Base-by-base conservation (phyloP, 208 protist species). In the Trypanosoma brucei region DNA sequence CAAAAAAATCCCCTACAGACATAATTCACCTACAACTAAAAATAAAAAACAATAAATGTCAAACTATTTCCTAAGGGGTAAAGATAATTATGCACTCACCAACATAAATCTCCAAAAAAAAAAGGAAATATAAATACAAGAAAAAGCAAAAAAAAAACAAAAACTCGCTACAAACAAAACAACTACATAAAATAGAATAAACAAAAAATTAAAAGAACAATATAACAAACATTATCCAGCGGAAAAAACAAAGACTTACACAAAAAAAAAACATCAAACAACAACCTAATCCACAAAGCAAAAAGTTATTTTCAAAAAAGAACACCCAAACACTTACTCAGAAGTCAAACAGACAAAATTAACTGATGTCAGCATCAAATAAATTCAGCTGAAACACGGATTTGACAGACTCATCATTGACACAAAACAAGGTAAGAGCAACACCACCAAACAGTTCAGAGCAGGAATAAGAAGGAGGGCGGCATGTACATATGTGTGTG, bases 331-430 rank as follows among this genome's bases (percentile, higher is more conserved):
- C 22, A 22, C 22, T 8, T 42, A 38, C 58, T 71, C 63, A 70
- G 61, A 72, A 72, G 70, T 72, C 69, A 73, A 73, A 76, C 70
- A 80, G 69, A 80, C 66, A 68, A 61, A 72, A 33, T 52, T 31
- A 48, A 59, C 55, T 48, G 48, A 48, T 73, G 55, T 75, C 66
- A 77, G 65, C 76, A 81, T 57, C 45, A 51, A 22, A 22, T 22
- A 33, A 39, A 49, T 37, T 76, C 70, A 81, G 75, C 66, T 74
- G 70, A 76, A 76, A 81, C 75, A 81, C 75, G 70, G 70, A 73
- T 77, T 75, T 62, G 68, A 79, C 74, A 79, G 35, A 42, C 68
- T 79, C 74, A 75, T 79, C 74, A 79, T 62, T 33, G 35, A 44
- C 55, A 51, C 8, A 35, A 13, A n/a, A n/a, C 13, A 45, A 53